Base-by-base conservation (phyloP, 2,329 filamentous ascomycete species). In the Trichoderma pleuroti region DNA sequence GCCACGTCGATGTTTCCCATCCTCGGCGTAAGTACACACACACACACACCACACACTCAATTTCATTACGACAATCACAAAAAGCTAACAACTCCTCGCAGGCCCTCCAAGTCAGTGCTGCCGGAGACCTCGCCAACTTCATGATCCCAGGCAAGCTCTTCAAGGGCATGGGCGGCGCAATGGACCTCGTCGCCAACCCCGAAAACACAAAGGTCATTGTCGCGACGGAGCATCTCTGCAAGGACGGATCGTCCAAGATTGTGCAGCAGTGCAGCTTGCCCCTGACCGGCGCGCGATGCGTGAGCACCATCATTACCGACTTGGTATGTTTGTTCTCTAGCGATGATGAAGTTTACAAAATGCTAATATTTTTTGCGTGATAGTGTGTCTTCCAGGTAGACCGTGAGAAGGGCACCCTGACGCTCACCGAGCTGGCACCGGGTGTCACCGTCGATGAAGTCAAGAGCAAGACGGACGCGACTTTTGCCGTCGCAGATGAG, bases 61-160 rank as follows among this genome's bases (percentile, higher is more conserved):
- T n/a, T n/a, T 4, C 30, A 26, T 2, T 5, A 11, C 10, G n/a
- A 39, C 6, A 12, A 21, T 2, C 64, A 64, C 62, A 75, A 76
- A 75, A 76, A 54, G 32, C 65, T 34, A 57, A 56, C 34, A 42
- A 24, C 5, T 24, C 11, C 24, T 5, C 21, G 14, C 21, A 75
- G 79, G 91, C 93, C 2, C 88, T 95, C 74, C 92, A 97, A 82
- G 93, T 96, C 26, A 91, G 89, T 74, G 92, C 92, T 0, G 85
- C 87, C 3, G 93, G 93, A 30, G 93, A 97, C 78, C 82, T 97
- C 67, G 93, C 93, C 59, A 96, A 96, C 81, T 97, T 93, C 85
- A 96, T 96, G 91, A 92, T 97, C 73, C 93, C 93, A 0, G 93
- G 93, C 28, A 96, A 95, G 81, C 88, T 93, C 12, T 90, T 94